A percentile compares a stretch with the other conserved stretches of the same genome.
Evolutionary conservation across 2,329 filamentous ascomycete genomes (phyloP).

Genomic region (Nemania bipapillata): DNA sequence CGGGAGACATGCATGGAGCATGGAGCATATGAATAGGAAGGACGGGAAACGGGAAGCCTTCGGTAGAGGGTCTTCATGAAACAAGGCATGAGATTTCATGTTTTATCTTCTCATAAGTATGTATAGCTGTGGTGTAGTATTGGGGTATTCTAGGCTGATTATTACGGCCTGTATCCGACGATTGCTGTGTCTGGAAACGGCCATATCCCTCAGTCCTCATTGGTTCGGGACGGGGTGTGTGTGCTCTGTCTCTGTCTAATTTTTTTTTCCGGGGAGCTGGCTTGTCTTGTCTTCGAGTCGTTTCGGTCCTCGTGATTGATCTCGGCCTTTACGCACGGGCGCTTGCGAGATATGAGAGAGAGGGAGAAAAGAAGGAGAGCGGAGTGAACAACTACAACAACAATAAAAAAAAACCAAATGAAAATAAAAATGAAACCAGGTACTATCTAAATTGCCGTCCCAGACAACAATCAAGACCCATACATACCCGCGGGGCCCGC

Average conservation of each 20-base stretch:
- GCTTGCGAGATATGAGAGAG: background rate
- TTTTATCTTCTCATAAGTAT: slow-evolving; percentile 20
- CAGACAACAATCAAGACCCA: slow-evolving; percentile 26
- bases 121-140: background rate
- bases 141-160: slow-evolving; percentile 9
- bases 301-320: background rate
- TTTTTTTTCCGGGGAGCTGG: too few relatives aligned
- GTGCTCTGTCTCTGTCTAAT: background rate
- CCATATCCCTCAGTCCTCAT: background rate
- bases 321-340: slow-evolving; percentile 10
- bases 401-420: too few relatives aligned
- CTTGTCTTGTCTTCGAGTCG: background rate
- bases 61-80: slow-evolving; percentile 16
- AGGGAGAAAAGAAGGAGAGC: background rate
- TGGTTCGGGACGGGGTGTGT: slow-evolving; percentile 6
- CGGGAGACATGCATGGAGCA: slow-evolving; percentile 5
- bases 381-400: too few relatives aligned
- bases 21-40: slow-evolving; percentile 8
- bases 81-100: slow-evolving; percentile 17
- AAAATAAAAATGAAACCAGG: slow-evolving; percentile 22
- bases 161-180: background rate
- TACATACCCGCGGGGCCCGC: slow-evolving; percentile 34
- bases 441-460: slow-evolving; percentile 20
- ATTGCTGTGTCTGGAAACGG: background rate
- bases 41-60: slow-evolving; percentile 4